Evolutionary conservation across 345 rosid species (phyloP).

Genomic region (Jatropha curcas): DNA sequence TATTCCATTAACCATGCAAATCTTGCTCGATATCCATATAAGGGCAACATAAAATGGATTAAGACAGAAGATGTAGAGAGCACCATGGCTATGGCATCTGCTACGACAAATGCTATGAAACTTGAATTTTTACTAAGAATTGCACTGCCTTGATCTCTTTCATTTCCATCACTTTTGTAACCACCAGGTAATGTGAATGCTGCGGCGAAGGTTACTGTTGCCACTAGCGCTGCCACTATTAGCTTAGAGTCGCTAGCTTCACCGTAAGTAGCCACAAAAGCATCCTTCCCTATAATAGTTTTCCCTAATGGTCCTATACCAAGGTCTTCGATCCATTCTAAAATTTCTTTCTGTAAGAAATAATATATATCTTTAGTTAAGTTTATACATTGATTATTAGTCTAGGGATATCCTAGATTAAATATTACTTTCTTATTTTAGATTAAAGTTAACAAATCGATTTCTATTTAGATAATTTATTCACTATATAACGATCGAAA

Average conservation of each 20-base stretch:
- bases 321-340: conserved; percentile 2
- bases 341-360: background rate
- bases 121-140: background rate
- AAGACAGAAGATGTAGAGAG: background rate
- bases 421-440: too few species aligned
- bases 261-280: background rate
- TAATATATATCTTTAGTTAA: too few species aligned
- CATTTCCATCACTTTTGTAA: conserved; percentile 6
- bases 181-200: conserved; percentile 28
- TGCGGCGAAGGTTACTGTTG: conserved; percentile 25
- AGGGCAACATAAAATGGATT: background rate
- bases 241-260: conserved; percentile 7
- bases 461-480: too few species aligned
- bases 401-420: too few species aligned
- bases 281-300: background rate
- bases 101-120: conserved; percentile 7
- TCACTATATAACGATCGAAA: too few species aligned
- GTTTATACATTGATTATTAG: too few species aligned
- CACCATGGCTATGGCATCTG: conserved; percentile 13
- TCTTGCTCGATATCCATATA: background rate
- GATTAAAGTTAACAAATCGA: too few species aligned
- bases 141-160: conserved; percentile 1
- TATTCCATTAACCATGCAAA: background rate
- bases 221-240: conserved; percentile 16
- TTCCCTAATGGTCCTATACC: background rate